Evolutionary conservation across 106 monocot genomes (phyloP), one percentile per base, ranked within the genome.

Genomic region (Chionographis japonica): DNA sequence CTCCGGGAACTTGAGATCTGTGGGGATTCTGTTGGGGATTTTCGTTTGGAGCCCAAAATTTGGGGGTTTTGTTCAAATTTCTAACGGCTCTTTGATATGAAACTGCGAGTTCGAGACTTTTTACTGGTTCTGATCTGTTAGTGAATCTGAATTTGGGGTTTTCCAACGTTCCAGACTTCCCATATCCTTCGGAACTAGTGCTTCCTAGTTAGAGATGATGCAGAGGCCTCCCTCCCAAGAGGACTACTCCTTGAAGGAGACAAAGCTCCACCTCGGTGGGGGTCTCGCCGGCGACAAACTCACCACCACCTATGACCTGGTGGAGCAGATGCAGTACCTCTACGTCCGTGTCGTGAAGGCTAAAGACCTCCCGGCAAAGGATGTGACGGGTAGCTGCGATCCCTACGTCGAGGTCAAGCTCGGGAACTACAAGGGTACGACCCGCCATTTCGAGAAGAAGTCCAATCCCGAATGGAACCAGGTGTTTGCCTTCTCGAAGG

Each of bases 311-410:
- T 74, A 74, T n/a, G 74, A 74, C 35, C 74, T 74, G 50, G 65
- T 74, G 2, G 74, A 74, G 46, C 74, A 74, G 66, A 74, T 74
- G 74, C 58, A 66, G 6, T 74, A 66, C 50, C 66, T 74, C 40
- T 74, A 74, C 53, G 66, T 74, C 2, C 56, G 74, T 3, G 74
- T 52, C 37, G 74, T 74, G 16, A 74, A 67, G 37, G 74, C 74
- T 50, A 57, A 40, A 37, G 59, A 67, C 57, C 65, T 74, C 43
- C 66, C 66, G 2, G 11, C 50, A 12, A 74, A 56, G 8, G 43
- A 27, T n/a, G 43, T 10, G 16, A 20, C 19, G 2, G 46, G 40
- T 2, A 58, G 37, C 19, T 12, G 69, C 57, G 12, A 9, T 39
- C 38, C 18, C 35, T 67, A 38, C 50, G 67, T 67, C 54, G 67